Percentiles rank a stretch among this genome's conserved stretches.
Conservation (phyloP, 192 early-diverging fungal genomes). For the Irineochytrium annulatum region DNA sequence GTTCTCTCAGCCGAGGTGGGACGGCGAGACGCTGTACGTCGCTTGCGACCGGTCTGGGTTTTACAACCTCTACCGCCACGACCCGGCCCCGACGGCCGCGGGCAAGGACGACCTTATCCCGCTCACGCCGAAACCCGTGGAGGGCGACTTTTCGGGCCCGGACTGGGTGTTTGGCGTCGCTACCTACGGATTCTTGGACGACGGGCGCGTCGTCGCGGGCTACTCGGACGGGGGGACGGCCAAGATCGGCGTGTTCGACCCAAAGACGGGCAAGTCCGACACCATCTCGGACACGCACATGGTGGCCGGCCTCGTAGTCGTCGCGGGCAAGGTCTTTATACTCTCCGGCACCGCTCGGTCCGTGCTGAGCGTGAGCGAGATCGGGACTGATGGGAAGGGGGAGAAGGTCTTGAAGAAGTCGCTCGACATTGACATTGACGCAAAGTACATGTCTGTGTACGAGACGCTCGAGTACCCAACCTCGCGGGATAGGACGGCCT, state of each 20-base stretch:
- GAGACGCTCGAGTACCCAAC: conserved; percentile 62
- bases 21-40: conserved; percentile 57
- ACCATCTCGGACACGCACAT: neutral
- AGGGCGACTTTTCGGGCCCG: conserved; percentile 63
- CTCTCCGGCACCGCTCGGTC: conserved; percentile 11
- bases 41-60: conserved; percentile 65
- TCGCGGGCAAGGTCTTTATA: conserved; percentile 7
- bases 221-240: conserved; percentile 11
- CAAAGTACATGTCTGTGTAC: conserved; percentile 58
- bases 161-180: conserved; percentile 36
- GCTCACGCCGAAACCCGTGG: conserved; percentile 28
- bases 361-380: neutral
- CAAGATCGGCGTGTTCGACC: conserved; percentile 15
- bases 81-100: conserved; percentile 7
- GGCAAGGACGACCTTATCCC: too few species aligned
- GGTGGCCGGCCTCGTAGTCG: neutral
- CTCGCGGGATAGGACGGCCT: conserved; percentile 28
- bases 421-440: conserved; percentile 2
- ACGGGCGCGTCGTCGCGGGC: conserved; percentile 26
- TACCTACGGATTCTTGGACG: conserved; percentile 26
- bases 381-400: conserved; percentile 1
- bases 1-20: conserved; percentile 63
- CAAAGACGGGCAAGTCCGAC: neutral
- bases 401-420: conserved; percentile 6
- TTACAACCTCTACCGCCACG: conserved; percentile 64